Base-by-base conservation (phyloP, 176 grass and related monocot genomes). In the Aegilops sharonensis region DNA sequence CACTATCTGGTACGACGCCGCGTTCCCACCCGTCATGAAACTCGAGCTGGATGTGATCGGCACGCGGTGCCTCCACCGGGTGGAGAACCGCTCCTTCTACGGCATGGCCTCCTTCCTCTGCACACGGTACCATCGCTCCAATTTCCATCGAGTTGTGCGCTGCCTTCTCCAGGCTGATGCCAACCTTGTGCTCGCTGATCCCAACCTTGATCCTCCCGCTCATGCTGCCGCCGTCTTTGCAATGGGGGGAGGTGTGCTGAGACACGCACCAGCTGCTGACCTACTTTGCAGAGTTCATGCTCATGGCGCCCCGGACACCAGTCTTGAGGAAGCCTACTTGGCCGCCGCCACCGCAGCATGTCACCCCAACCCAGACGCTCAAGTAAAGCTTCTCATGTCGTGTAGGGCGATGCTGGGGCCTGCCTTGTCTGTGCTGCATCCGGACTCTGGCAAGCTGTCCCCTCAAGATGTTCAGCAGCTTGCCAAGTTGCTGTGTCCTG, bases 311-410 rank as follows among this genome's bases (percentile, higher is more conserved):
- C 6, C 67, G 1, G 56, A 11, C 25, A 64, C 70, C 59, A 5
- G 13, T 2, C 57, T 77, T 4, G 0, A 85, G 21, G 8, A 74
- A 14, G 68, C 35, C 15, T 74, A 45, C 54, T 21, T 30, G 9
- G 35, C 68, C 0, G 54, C 81, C 8, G 81, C 50, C 21, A 83
- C 8, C 0, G 48, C 66, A 1, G 66, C 65, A 12, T 6, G 1
- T 2, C 80, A 83, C 47, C 81, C 81, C 30, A 71, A 84, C 25
- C 39, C 82, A 9, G 71, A 76, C 2, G 59, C 39, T 13, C 82
- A 84, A 65, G 71, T 3, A 15, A 76, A 84, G 5, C 17, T 84
- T 47, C 25, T 84, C 37, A 14, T 17, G 14, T 84, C 57, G 5
- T 84, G 82, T 75, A 75, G 50, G 10, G 5, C 42, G 42, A 45